Conservation (phyloP, 2,329 filamentous ascomycete species). For the Sclerotinia trifoliorum region DNA sequence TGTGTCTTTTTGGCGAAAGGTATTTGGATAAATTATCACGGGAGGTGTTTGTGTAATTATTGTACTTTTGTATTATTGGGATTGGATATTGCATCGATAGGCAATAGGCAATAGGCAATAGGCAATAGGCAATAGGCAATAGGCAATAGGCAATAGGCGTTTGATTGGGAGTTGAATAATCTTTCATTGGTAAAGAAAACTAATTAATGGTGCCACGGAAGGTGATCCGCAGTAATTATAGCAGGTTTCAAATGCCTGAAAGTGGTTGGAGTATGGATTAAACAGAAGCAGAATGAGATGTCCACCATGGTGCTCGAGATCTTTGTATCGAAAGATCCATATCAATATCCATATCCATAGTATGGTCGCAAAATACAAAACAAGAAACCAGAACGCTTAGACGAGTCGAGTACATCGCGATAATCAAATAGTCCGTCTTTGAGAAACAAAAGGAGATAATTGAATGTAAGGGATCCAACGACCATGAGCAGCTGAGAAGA, state of each 20-base stretch:
- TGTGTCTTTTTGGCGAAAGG: constrained; percentile 13
- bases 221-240: constrained; percentile 9
- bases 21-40: constrained; percentile 18
- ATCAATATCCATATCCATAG: neutral
- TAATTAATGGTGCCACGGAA: constrained; percentile 14
- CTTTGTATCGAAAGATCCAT: neutral
- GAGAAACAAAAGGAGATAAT: too few relatives aligned
- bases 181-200: constrained; percentile 11
- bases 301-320: neutral
- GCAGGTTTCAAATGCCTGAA: neutral
- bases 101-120: too few relatives aligned
- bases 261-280: neutral
- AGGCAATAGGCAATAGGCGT: neutral
- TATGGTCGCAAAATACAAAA: neutral
- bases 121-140: neutral
- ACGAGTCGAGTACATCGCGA: neutral
- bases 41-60: neutral
- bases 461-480: neutral
- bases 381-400: neutral
- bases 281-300: neutral
- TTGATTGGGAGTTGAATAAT: neutral
- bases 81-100: neutral
- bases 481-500: neutral
- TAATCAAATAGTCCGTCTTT: neutral
- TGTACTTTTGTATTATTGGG: neutral